Evolutionary conservation across 2,329 filamentous ascomycete species (phyloP), one percentile per base, ranked within the genome.

Genomic region (Aureobasidium namibiae): DNA sequence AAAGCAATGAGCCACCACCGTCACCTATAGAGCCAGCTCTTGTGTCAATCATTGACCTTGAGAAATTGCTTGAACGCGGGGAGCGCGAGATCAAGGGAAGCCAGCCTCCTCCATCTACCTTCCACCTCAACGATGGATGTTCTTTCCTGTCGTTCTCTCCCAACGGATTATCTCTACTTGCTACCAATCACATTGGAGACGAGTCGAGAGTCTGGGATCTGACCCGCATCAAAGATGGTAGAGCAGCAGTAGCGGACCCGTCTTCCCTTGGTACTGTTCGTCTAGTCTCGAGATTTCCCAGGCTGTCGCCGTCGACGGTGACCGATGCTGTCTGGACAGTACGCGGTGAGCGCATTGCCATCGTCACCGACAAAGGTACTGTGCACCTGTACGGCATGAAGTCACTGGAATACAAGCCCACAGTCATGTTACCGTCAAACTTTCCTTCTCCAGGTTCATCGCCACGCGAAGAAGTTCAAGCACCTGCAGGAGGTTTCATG

Each of bases 321-420:
- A 83, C 96, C 23, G 92, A 96, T 68, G 89, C 96, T 42, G 84
- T 86, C 3, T 99, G 94, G 94, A 87, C 83, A 58, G 89, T 89
- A 3, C 86, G 86, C 59, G 90, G 89, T 23, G 89, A 95, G 69
- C 86, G 89, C 61, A 76, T 95, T 39, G 92, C 92, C 1, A 86
- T 99, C 75, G 85, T 96, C 26, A 97, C 94, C 0, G 90, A 95
- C 67, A 89, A 92, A 65, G 91, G 92, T n/a, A 99, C 94, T 9
- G 86, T 96, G 11, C 94, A 99, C 73, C 82, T 97, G 44, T 86
- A 96, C 64, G 89, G 60, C 23, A 21, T 56, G 34, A 36, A 57
- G 21, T 42, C 58, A n/a, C 14, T 44, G 21, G 60, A 59, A 6
- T 26, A 49, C 23, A 42, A 60, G 21, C 57, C 53, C 11, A 38